Base-by-base conservation (phyloP, 2,329 filamentous ascomycete species). In the Tolypocladium album region DNA sequence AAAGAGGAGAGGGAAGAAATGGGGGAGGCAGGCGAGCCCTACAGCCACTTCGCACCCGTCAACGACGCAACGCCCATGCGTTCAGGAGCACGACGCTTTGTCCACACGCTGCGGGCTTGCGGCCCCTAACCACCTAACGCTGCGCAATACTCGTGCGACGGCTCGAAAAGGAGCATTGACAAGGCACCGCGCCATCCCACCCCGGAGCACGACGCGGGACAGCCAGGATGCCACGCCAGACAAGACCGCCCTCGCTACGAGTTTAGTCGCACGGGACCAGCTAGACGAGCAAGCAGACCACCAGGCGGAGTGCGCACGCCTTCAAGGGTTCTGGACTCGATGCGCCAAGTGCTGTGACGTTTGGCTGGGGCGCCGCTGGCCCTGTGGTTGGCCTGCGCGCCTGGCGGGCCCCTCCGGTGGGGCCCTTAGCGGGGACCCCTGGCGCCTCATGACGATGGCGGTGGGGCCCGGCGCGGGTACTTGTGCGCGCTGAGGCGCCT, bases 311-410 rank as follows among this genome's bases (percentile, higher is more conserved):
- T 20, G 8, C 13, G 47, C 7, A 50, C 9, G 27, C 27, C 27
- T 17, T 53, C 31, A 22, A 53, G 50, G 34, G 50, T 52, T 66
- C 63, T 65, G 56, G 63, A 65, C 62, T 58, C 60, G 31, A 31
- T 50, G 40, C 58, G 64, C 61, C 64, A 64, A 62, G 63, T 45
- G 59, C 63, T 60, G 64, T 65, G 64, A 65, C 63, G 64, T 65
- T 61, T 61, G 60, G 64, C 57, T 56, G 59, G 55, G 61, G 60
- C 61, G 61, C 62, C 59, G 59, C 56, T 52, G 42, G 57, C 57
- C 24, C 50, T 56, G 56, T 61, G 60, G 60, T 60, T 59, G 61
- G 63, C 42, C 11, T 39, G 38, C 52, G 55, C 24, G 27, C 39
- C 9, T 22, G 52, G 34, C 27, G 12, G 20, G 57, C 24, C 55